Percentiles rank a stretch among this genome's conserved stretches.
These are phyloP conservation scores for Anaeramoeba flamelloides DNA, from an alignment of 78 protist species.

Conservation along the genomic window DNA sequence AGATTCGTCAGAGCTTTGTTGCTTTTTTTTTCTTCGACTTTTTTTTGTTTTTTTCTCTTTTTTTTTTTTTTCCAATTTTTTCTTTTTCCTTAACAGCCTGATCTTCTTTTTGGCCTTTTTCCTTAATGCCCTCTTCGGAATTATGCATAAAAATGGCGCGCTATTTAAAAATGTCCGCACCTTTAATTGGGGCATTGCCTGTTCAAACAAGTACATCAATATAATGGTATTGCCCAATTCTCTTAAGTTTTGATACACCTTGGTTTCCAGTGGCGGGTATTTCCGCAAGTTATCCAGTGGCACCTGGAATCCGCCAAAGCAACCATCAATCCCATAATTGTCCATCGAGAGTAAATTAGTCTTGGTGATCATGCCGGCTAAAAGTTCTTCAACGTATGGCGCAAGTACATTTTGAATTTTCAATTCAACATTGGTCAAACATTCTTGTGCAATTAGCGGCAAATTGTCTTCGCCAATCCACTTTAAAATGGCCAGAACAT, in stretches of 20 bases:
- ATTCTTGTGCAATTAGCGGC: no score
- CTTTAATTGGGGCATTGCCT: background rate
- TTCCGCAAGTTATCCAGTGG: slow-evolving; percentile 26
- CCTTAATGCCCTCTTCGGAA: no score
- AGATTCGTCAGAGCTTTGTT: no score
- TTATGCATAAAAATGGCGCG: no score
- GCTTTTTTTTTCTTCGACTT: no score
- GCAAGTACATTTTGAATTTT: slow-evolving; percentile 32
- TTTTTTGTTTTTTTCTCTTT: no score
- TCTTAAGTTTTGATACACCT: slow-evolving; percentile 51
- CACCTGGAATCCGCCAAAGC: slow-evolving; percentile 39
- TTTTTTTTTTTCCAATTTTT: no score
- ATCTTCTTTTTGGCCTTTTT: no score
- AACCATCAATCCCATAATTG: slow-evolving; percentile 46
- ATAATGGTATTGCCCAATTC: slow-evolving; percentile 48
- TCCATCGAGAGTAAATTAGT: slow-evolving; percentile 33
- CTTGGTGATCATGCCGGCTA: slow-evolving; percentile 43
- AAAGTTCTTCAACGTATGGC: slow-evolving; percentile 46
- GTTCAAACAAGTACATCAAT: slow-evolving; percentile 41
- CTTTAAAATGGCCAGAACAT: background rate
- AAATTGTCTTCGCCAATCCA: slow-evolving; percentile 19
- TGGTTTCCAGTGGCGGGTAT: slow-evolving; percentile 47
- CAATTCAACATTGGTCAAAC: no score
- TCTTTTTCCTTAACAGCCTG: no score
- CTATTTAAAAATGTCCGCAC: no score